Percentiles rank a stretch among this genome's conserved stretches.
Evolutionary conservation across 129 eudicot genomes (phyloP).

Genomic region (Solidago caesia): DNA sequence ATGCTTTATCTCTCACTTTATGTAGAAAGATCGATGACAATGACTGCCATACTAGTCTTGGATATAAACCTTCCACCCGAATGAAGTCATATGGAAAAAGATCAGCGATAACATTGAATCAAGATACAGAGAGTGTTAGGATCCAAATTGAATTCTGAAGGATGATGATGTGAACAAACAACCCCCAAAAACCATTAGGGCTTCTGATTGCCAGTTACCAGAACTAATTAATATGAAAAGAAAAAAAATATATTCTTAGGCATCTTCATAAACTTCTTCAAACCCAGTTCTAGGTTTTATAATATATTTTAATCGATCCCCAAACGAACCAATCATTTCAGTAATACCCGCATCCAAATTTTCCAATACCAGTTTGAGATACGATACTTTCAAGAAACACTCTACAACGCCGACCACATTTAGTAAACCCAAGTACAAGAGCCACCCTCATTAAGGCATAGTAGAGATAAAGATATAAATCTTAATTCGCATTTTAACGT

Average conservation of each 20-base stretch:
- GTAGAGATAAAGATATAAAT: background rate
- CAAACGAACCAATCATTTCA: background rate
- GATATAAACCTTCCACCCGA: too few species aligned
- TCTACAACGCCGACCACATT: background rate
- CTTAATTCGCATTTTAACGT: conserved; percentile 6
- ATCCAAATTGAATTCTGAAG: conserved; percentile 1
- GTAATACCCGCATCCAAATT: background rate
- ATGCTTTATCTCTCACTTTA: too few species aligned
- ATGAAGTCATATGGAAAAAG: too few species aligned
- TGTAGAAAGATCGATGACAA: too few species aligned
- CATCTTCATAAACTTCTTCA: conserved; percentile 4
- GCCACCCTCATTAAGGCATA: background rate
- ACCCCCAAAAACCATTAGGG: too few species aligned
- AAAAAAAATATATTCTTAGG: background rate
- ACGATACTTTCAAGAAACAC: background rate
- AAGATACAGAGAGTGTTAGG: too few species aligned
- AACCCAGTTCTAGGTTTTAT: conserved; percentile 2
- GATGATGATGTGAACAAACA: background rate
- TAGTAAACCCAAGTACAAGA: background rate
- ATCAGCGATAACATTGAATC: too few species aligned
- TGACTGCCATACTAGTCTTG: too few species aligned
- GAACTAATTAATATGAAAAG: background rate
- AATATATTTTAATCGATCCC: background rate
- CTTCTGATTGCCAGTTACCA: too few species aligned
- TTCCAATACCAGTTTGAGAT: background rate